Percentiles rank a stretch among this genome's conserved stretches.
phyloP scores from a whole-genome alignment of 179 eudicot genomes.

The Beta macrorhiza region DNA sequence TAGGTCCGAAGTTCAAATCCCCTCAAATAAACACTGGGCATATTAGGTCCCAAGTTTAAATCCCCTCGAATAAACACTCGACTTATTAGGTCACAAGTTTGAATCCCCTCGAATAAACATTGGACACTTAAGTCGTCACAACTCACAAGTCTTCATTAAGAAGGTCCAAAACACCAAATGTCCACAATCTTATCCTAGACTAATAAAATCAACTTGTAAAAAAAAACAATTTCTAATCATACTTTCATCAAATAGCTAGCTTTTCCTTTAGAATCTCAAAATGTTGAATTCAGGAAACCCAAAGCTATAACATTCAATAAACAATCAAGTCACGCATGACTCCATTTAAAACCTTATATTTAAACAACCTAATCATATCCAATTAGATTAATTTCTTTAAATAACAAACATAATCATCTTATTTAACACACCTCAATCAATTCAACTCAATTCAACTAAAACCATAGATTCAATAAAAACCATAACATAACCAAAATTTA shows the following conservation, averaged over 20 bases:
- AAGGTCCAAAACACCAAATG: background rate
- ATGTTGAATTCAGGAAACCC: background rate
- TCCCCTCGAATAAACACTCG: background rate
- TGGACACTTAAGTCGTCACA: background rate
- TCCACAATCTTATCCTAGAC: constrained; percentile 14
- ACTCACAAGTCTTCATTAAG: background rate
- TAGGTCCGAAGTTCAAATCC: background rate
- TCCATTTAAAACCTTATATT: background rate
- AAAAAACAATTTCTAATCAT: background rate
- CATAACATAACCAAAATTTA: background rate
- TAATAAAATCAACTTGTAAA: background rate
- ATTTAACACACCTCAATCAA: background rate
- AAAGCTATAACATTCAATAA: background rate
- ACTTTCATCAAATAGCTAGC: background rate
- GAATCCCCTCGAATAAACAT: no score
- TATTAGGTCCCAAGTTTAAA: background rate
- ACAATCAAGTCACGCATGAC: background rate
- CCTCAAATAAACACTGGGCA: background rate
- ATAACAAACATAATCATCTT: background rate
- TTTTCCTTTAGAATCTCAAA: background rate
- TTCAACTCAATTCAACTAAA: no score
- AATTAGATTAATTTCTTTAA: background rate
- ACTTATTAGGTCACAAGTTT: no score
- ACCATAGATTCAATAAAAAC: background rate
- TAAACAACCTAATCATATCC: background rate